These are phyloP conservation scores for Eucalyptus polyanthemos DNA, from an alignment of 345 rosid species.

Conservation along the genomic window DNA sequence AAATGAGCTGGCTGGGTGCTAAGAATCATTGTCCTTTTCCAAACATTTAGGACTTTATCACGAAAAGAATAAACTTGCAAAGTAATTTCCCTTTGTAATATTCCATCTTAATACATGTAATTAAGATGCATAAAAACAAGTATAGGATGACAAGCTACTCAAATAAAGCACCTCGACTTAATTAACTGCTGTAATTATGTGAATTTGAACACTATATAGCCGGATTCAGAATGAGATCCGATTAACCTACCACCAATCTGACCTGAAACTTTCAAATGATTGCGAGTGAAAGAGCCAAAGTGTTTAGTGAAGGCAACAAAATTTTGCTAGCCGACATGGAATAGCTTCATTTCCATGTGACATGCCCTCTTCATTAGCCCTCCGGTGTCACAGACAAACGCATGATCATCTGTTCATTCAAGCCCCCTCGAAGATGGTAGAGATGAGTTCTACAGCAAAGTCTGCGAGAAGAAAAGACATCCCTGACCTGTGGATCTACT, in stretches of 20 bases:
- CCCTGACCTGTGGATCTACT: not conserved
- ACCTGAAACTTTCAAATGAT: not conserved
- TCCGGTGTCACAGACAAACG: not conserved
- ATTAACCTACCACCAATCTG: not conserved
- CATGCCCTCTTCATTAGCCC: not conserved
- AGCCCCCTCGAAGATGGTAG: not conserved
- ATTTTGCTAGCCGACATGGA: not conserved
- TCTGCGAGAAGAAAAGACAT: not conserved
- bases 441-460: not conserved
- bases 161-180: not conserved
- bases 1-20: not conserved
- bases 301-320: not conserved
- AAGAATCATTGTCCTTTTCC: not conserved
- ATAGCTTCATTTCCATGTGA: not conserved
- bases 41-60: not conserved
- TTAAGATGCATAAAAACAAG: not conserved
- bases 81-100: not conserved
- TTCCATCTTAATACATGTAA: not conserved
- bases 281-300: not conserved
- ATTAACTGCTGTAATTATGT: not conserved
- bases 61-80: not conserved
- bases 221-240: not conserved
- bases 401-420: not conserved
- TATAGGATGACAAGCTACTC: not conserved
- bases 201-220: not conserved